A percentile compares a stretch with the other conserved stretches of the same genome.
Evolutionary conservation across 805 yeast species (phyloP).

Genomic region (Barnettozyma californica): DNA sequence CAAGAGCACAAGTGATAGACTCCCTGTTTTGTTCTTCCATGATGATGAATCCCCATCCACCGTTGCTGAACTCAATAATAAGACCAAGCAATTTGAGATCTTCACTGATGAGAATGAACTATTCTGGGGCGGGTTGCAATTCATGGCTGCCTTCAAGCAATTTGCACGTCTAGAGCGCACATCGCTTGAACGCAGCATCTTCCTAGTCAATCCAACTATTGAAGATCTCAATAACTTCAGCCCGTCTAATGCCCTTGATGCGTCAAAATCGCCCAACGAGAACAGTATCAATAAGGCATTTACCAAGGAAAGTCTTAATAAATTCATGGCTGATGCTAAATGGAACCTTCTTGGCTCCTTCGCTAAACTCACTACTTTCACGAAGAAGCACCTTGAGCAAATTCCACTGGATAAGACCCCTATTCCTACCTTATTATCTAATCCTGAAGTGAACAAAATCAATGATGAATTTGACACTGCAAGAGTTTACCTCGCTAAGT

Average conservation of each 20-base stretch:
- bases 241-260: slow-evolving; percentile 21
- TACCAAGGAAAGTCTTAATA: slow-evolving; percentile 30
- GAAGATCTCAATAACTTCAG: slow-evolving; percentile 37
- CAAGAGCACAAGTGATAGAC: slow-evolving; percentile 47
- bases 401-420: slow-evolving; percentile 53
- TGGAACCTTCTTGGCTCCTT: slow-evolving; percentile 85
- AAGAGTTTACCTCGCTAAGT: slow-evolving; percentile 84
- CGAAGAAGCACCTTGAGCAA: slow-evolving; percentile 59
- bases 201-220: slow-evolving; percentile 69
- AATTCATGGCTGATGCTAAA: slow-evolving; percentile 60
- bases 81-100: slow-evolving; percentile 67
- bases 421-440: slow-evolving; percentile 46
- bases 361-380: slow-evolving; percentile 58
- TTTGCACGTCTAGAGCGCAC: slow-evolving; percentile 63
- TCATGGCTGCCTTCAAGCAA: slow-evolving; percentile 48
- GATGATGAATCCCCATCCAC: slow-evolving; percentile 84
- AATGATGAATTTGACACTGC: slow-evolving; percentile 94
- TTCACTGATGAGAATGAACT: slow-evolving; percentile 51
- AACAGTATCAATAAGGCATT: slow-evolving; percentile 3
- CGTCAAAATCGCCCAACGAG: slow-evolving; percentile 11
- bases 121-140: slow-evolving; percentile 91
- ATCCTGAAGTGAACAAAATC: slow-evolving; percentile 75
- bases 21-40: slow-evolving; percentile 89
- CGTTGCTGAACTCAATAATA: slow-evolving; percentile 48
- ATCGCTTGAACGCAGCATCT: slow-evolving; percentile 64